phyloP scores from a whole-genome alignment of 148 eudicot genomes.

The Silene uniflora region DNA sequence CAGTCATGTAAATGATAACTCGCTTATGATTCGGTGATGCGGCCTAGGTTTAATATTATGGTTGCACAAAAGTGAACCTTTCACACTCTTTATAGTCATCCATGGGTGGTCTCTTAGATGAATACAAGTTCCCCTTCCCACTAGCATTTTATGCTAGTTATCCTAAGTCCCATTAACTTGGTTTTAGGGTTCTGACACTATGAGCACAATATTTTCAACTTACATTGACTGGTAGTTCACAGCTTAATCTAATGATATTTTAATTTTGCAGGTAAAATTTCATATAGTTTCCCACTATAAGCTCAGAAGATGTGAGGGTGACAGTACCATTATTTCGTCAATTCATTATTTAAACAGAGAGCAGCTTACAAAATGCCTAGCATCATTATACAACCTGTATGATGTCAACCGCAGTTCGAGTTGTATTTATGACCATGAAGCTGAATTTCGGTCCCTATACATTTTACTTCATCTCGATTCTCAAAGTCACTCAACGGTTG shows the following conservation, averaged over 20 bases:
- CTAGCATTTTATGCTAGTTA: background rate
- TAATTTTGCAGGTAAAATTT: slow-evolving; percentile 58
- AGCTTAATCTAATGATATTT: background rate
- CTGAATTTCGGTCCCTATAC: slow-evolving; percentile 74
- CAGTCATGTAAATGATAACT: too few relatives aligned
- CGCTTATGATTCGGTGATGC: too few relatives aligned
- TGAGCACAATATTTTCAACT: background rate
- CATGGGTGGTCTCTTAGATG: background rate
- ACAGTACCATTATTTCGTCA: slow-evolving; percentile 44
- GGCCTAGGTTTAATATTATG: background rate
- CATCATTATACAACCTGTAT: slow-evolving; percentile 63
- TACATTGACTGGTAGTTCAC: background rate
- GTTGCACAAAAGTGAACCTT: background rate
- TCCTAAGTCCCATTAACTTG: background rate
- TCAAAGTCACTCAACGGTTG: slow-evolving; percentile 50
- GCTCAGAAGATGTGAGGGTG: slow-evolving; percentile 52
- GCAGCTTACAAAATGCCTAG: slow-evolving; percentile 76
- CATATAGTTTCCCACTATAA: slow-evolving; percentile 71
- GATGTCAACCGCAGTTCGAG: slow-evolving; percentile 50
- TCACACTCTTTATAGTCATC: background rate
- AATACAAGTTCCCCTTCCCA: background rate
- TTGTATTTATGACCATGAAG: slow-evolving; percentile 50
- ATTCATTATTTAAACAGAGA: slow-evolving; percentile 71
- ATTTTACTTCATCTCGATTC: slow-evolving; percentile 80
- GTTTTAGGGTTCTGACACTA: background rate